These are phyloP conservation scores for Debaryomyces singareniensis DNA, from an alignment of 1,139 yeast genomes.

Conservation along the genomic window DNA sequence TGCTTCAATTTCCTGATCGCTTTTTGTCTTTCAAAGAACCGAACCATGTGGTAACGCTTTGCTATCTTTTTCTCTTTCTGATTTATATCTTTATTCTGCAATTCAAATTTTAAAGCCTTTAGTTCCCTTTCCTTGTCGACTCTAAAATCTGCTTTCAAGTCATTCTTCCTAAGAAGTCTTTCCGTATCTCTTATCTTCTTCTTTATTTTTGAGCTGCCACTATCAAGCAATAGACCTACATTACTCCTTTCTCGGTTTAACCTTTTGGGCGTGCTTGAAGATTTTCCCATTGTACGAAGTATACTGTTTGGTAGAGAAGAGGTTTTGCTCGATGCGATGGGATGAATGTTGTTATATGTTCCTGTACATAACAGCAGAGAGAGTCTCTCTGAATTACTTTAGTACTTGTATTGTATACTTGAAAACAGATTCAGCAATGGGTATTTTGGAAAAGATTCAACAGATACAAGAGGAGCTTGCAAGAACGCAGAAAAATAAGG, in stretches of 20 bases:
- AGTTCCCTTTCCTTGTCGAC: conserved; percentile 84
- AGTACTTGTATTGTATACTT: too few relatives aligned
- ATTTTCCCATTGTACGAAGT: conserved; percentile 7
- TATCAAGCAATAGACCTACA: conserved; percentile 26
- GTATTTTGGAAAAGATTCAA: conserved; percentile 63
- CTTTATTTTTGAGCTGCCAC: conserved; percentile 52
- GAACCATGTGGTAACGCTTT: conserved; percentile 88
- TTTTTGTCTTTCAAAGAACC: conserved; percentile 88
- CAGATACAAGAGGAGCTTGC: conserved; percentile 92
- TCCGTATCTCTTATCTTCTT: conserved; percentile 85
- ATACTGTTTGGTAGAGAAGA: neutral
- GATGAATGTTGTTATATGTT: conserved; percentile 1
- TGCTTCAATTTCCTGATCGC: conserved; percentile 71
- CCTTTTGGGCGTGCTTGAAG: conserved; percentile 5
- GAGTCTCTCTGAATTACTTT: too few relatives aligned
- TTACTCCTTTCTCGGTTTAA: conserved; percentile 8
- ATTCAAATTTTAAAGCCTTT: conserved; percentile 62
- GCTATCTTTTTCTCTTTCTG: conserved; percentile 53
- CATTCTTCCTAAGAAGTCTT: conserved; percentile 57
- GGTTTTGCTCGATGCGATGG: conserved; percentile 1
- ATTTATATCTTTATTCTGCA: conserved; percentile 46
- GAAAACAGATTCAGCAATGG: conserved; percentile 19
- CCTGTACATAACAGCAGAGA: too few relatives aligned
- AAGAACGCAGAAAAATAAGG: conserved; percentile 94
- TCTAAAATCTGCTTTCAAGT: conserved; percentile 68